Conservation (phyloP, 2,329 filamentous ascomycete genomes). For the Xylaria digitata region DNA sequence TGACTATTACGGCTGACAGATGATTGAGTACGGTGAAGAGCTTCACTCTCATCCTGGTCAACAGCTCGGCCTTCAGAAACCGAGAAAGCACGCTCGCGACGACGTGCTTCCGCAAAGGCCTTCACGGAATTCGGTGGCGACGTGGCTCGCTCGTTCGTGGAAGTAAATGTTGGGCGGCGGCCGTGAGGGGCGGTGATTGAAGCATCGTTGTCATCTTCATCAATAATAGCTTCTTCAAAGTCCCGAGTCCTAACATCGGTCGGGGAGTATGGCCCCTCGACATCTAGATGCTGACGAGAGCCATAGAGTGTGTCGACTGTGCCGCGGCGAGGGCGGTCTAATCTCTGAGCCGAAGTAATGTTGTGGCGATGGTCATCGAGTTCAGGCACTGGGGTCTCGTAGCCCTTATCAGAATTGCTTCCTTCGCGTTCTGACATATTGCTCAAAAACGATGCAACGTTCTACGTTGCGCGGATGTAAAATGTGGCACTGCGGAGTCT, state of each 20-base stretch:
- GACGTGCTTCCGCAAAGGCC: slow-evolving; percentile 91
- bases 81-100: slow-evolving; percentile 79
- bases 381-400: slow-evolving; percentile 79
- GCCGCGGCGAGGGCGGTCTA: slow-evolving; percentile 72
- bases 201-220: slow-evolving; percentile 72
- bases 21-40: slow-evolving; percentile 78
- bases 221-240: slow-evolving; percentile 86
- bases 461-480: slow-evolving; percentile 5
- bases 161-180: slow-evolving; percentile 68
- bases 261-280: slow-evolving; percentile 55
- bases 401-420: slow-evolving; percentile 68
- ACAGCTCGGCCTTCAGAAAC: slow-evolving; percentile 59
- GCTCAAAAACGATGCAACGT: slow-evolving; percentile 54
- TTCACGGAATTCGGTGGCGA: slow-evolving; percentile 98
- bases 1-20: slow-evolving; percentile 71
- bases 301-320: slow-evolving; percentile 79
- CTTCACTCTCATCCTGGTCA: slow-evolving; percentile 60
- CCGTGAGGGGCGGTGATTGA: slow-evolving; percentile 59
- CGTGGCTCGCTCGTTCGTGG: slow-evolving; percentile 70
- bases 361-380: slow-evolving; percentile 89
- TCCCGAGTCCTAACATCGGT: slow-evolving; percentile 70
- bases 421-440: slow-evolving; percentile 77
- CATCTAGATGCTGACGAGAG: slow-evolving; percentile 58
- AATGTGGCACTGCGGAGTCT: slow-evolving; percentile 7
- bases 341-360: slow-evolving; percentile 67